phyloP scores from a whole-genome alignment of 169 alveolate genomes.

The Plasmodium fragile region DNA sequence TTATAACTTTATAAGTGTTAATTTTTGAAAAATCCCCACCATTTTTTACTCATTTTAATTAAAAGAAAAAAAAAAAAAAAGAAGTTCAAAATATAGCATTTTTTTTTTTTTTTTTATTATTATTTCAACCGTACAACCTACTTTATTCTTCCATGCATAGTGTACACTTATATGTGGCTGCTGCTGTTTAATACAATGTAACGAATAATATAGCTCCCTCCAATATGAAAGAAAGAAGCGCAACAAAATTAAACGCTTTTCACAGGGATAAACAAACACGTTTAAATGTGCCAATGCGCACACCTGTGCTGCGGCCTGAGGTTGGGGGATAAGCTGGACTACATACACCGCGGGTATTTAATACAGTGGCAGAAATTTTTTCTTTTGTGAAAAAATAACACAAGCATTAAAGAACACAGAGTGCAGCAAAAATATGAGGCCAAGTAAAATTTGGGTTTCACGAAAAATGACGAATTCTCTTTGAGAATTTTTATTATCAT shows the following conservation, averaged over 20 bases:
- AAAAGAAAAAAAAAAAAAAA: slow-evolving; percentile 1
- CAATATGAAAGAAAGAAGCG: neutral
- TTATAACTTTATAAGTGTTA: neutral
- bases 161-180: neutral
- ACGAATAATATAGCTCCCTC: neutral
- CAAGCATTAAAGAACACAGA: neutral
- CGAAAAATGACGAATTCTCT: neutral
- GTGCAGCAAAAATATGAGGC: neutral
- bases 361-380: neutral
- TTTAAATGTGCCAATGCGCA: neutral
- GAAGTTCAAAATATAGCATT: neutral
- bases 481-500: neutral
- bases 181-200: neutral
- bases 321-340: neutral
- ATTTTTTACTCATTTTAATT: neutral
- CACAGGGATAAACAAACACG: neutral
- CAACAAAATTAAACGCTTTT: neutral
- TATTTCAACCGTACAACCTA: neutral
- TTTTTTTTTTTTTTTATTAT: neutral
- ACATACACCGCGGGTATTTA: neutral
- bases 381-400: neutral
- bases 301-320: neutral
- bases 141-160: neutral
- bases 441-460: neutral
- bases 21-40: neutral